Percentiles rank a stretch among this genome's conserved stretches.
Evolutionary conservation across 306 rosid species (phyloP).

Genomic region (Psophocarpus tetragonolobus): DNA sequence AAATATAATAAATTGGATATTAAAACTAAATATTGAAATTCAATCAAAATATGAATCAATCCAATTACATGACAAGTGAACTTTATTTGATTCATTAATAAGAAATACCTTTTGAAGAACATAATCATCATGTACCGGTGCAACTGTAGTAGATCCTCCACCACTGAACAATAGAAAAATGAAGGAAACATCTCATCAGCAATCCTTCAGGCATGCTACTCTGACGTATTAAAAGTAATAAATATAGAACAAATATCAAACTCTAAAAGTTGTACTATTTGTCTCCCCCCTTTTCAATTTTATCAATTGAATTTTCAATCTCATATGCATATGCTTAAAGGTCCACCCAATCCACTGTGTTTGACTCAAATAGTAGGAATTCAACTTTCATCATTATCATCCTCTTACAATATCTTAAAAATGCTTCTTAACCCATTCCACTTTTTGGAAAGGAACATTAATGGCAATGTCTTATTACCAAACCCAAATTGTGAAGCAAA

Average conservation of each 20-base stretch:
- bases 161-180: constrained; percentile 56
- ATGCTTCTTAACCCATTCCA: constrained; percentile 16
- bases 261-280: not conserved
- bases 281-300: not conserved
- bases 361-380: not conserved
- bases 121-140: constrained; percentile 97
- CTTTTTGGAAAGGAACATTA: not conserved
- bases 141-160: constrained; percentile 97
- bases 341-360: not conserved
- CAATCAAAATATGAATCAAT: constrained; percentile 9
- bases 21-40: constrained; percentile 17
- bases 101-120: constrained; percentile 88
- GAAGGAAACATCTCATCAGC: constrained; percentile 36
- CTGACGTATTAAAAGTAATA: not conserved
- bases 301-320: constrained; percentile 16
- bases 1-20: constrained; percentile 14
- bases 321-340: not conserved
- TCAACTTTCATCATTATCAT: constrained; percentile 4
- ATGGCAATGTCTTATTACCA: not conserved
- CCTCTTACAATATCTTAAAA: not conserved
- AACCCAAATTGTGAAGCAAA: not conserved
- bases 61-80: constrained; percentile 13
- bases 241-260: not conserved
- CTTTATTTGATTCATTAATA: constrained; percentile 3
- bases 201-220: constrained; percentile 10